Conservation (phyloP, 257 asterid species). For the Ajuga chamaepitys region DNA sequence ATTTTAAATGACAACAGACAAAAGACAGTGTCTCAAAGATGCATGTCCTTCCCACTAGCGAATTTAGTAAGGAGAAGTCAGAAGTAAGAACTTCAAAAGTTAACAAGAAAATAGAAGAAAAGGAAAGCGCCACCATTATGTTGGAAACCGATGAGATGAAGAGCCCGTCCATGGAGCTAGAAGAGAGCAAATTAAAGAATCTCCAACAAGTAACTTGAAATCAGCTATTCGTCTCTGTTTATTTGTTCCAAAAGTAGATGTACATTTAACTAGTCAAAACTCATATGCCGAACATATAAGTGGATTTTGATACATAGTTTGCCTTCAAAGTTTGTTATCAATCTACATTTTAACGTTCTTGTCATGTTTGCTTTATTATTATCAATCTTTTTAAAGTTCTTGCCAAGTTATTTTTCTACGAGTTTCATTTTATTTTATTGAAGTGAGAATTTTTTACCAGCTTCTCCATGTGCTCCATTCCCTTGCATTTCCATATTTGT, state of each 20-base stretch:
- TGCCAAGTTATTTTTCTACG: too few species aligned
- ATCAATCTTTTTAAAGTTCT: not conserved
- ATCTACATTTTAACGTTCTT: not conserved
- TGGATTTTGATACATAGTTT: not conserved
- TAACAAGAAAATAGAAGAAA: constrained; percentile 11
- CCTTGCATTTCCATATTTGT: too few species aligned
- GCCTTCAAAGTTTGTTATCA: not conserved
- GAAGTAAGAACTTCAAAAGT: not conserved
- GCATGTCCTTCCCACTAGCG: constrained; percentile 3
- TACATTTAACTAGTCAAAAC: not conserved
- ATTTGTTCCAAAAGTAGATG: not conserved
- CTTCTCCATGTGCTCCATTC: not conserved
- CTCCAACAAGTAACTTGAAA: constrained; percentile 18
- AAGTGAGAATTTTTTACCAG: not conserved
- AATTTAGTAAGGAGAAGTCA: not conserved
- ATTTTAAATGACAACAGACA: constrained; percentile 16
- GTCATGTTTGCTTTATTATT: not conserved
- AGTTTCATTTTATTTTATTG: too few species aligned
- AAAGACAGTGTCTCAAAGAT: not conserved
- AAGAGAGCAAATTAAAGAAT: constrained; percentile 7
- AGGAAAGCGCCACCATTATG: not conserved
- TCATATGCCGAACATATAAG: not conserved
- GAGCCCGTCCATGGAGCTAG: constrained; percentile 14
- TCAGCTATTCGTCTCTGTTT: not conserved
- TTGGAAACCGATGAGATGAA: constrained; percentile 8